Percentiles rank a stretch among this genome's conserved stretches.
These are phyloP conservation scores for Modicella reniformis DNA, from an alignment of 371 early-diverging fungal genomes.

Conservation along the genomic window DNA sequence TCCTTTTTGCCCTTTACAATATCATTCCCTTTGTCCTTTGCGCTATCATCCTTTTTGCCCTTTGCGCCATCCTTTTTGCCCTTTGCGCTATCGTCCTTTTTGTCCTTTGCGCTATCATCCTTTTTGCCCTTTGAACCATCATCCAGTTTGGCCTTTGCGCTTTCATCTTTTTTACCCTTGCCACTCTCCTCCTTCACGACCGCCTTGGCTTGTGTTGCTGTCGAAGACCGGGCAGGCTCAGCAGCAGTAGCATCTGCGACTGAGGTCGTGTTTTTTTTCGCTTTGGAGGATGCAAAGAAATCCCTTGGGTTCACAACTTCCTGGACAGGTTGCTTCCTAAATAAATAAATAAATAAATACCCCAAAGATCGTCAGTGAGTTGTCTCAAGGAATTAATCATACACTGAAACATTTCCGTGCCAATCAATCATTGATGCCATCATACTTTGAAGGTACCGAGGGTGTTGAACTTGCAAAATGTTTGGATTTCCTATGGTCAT, in stretches of 20 bases:
- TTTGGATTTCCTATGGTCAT: conserved; percentile 37
- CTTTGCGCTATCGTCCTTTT: not conserved
- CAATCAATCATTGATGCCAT: not conserved
- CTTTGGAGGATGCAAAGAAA: conserved; percentile 38
- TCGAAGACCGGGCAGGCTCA: not conserved
- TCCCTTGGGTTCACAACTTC: conserved; percentile 36
- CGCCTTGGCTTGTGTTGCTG: not conserved
- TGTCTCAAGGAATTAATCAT: too few species aligned
- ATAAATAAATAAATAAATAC: not conserved
- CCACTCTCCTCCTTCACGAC: too few species aligned
- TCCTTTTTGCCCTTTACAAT: not conserved
- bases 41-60: not conserved
- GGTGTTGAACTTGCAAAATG: conserved; percentile 24
- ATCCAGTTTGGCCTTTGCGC: not conserved
- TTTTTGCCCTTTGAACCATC: not conserved
- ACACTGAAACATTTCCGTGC: too few species aligned
- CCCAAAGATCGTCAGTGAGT: too few species aligned
- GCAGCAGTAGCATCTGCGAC: not conserved
- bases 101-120: not conserved
- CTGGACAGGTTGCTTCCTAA: conserved; percentile 23
- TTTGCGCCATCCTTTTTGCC: conserved; percentile 5
- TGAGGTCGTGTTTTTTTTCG: conserved; percentile 22
- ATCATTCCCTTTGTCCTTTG: conserved; percentile 2
- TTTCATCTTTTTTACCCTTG: not conserved
- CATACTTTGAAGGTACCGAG: conserved; percentile 30